A percentile compares a stretch with the other conserved stretches of the same genome.
Conservation (phyloP, 441 rosid species). For the Viola pubescens region DNA sequence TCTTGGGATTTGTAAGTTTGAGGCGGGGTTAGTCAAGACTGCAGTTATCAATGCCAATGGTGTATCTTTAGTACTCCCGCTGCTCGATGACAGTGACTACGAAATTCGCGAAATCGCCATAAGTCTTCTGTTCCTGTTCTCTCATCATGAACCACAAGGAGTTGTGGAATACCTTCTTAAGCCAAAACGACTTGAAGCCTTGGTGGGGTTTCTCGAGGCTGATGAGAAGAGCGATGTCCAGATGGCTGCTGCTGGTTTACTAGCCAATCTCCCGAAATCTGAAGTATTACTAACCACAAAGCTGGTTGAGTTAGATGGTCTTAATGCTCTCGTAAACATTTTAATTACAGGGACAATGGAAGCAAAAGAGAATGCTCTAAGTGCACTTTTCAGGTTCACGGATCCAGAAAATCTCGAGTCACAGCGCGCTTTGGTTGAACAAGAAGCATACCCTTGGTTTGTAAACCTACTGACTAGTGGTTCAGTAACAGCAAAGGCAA, state of each 20-base stretch:
- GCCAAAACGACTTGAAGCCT: slow-evolving; percentile 55
- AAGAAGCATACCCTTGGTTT: slow-evolving; percentile 43
- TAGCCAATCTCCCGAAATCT: slow-evolving; percentile 63
- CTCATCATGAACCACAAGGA: slow-evolving; percentile 46
- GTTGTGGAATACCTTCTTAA: slow-evolving; percentile 51
- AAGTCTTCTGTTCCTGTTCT: slow-evolving; percentile 51
- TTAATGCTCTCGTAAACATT: slow-evolving; percentile 33
- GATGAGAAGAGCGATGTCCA: slow-evolving; percentile 41
- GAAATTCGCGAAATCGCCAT: slow-evolving; percentile 51
- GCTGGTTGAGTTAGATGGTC: slow-evolving; percentile 44
- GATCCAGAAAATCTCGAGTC: slow-evolving; percentile 40
- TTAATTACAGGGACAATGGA: slow-evolving; percentile 39
- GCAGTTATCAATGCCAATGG: slow-evolving; percentile 48
- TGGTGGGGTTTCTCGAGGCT: slow-evolving; percentile 58
- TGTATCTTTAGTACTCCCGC: slow-evolving; percentile 42
- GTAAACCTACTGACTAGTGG: slow-evolving; percentile 36
- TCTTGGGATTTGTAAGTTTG: slow-evolving; percentile 42
- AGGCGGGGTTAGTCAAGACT: slow-evolving; percentile 45
- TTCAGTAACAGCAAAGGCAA: slow-evolving; percentile 45
- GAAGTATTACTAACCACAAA: slow-evolving; percentile 35
- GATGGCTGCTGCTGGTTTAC: slow-evolving; percentile 61
- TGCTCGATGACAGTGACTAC: slow-evolving; percentile 43
- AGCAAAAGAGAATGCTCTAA: slow-evolving; percentile 56
- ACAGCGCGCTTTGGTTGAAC: slow-evolving; percentile 39
- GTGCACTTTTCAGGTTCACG: slow-evolving; percentile 55